Percentiles rank a stretch among this genome's conserved stretches.
Conservation (phyloP, 192 early-diverging fungal genomes). For the Lobulomyces angularis region DNA sequence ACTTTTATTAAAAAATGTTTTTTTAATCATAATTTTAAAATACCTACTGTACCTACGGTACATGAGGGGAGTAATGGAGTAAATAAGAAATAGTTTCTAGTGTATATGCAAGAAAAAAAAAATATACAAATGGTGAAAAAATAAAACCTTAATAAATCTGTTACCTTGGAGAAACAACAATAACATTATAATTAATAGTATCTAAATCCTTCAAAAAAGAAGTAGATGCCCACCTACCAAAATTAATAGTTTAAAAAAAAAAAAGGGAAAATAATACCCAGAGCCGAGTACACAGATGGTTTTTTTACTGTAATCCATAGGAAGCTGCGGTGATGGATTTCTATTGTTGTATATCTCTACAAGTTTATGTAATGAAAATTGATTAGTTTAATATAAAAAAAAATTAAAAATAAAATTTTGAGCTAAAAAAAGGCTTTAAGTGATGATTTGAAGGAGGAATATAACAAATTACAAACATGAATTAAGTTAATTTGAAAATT, state of each 20-base stretch:
- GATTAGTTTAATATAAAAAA: background rate
- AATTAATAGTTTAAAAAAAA: too few species aligned
- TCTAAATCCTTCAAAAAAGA: constrained; percentile 62
- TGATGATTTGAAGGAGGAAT: too few species aligned
- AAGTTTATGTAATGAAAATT: background rate
- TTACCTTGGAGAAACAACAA: constrained; percentile 1
- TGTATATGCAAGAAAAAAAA: constrained; percentile 16
- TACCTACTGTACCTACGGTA: constrained; percentile 7
- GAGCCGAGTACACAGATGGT: constrained; percentile 14
- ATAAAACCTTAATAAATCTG: background rate
- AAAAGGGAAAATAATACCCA: too few species aligned
- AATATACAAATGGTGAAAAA: constrained; percentile 5
- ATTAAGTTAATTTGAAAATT: too few species aligned
- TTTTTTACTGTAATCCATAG: constrained; percentile 28
- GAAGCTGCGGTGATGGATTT: constrained; percentile 23
- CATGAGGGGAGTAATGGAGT: constrained; percentile 30
- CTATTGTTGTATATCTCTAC: constrained; percentile 23
- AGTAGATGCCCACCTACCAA: constrained; percentile 8
- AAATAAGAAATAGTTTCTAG: constrained; percentile 81
- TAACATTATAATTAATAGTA: constrained; percentile 66
- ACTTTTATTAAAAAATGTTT: background rate
- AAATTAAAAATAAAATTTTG: too few species aligned
- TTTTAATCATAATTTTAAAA: background rate
- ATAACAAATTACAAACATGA: too few species aligned
- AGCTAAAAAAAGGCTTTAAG: too few species aligned